Percentiles rank a stretch among this genome's conserved stretches.
Conservation (phyloP, 345 rosid species). For the Citrus australasica region DNA sequence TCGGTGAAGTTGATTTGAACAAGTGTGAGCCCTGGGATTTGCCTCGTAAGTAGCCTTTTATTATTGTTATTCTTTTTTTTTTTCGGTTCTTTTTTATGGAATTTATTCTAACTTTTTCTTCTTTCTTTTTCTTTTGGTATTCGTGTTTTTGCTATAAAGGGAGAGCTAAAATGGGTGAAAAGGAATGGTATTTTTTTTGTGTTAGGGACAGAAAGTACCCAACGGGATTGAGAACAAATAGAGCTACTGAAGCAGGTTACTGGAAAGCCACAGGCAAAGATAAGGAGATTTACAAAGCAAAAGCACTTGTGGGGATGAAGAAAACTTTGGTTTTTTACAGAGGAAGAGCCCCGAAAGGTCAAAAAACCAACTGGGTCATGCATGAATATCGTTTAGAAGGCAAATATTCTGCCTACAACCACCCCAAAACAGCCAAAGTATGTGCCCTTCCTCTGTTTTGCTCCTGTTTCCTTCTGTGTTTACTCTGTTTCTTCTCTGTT, state of each 20-base stretch:
- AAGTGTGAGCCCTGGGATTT: slow-evolving; percentile 72
- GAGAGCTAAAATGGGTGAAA: slow-evolving; percentile 55
- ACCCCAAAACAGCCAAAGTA: slow-evolving; percentile 60
- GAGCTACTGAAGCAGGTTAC: slow-evolving; percentile 54
- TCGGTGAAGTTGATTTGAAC: slow-evolving; percentile 66
- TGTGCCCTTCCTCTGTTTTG: not conserved
- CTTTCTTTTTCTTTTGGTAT: not conserved
- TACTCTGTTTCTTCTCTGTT: not conserved
- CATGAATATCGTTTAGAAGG: slow-evolving; percentile 86
- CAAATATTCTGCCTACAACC: slow-evolving; percentile 47
- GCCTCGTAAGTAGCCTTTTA: slow-evolving; percentile 38
- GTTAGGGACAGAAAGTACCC: slow-evolving; percentile 78
- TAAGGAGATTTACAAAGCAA: slow-evolving; percentile 44
- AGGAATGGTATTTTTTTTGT: slow-evolving; percentile 79
- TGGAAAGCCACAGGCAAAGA: slow-evolving; percentile 83
- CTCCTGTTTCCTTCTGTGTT: not conserved
- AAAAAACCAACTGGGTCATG: slow-evolving; percentile 80
- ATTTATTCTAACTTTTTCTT: not conserved
- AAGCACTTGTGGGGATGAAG: slow-evolving; percentile 83
- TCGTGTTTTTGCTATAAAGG: slow-evolving; percentile 16
- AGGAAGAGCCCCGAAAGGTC: slow-evolving; percentile 88
- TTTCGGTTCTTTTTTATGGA: not conserved
- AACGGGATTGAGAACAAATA: slow-evolving; percentile 65
- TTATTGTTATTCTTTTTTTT: not conserved
- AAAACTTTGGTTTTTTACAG: slow-evolving; percentile 82